Base-by-base conservation (phyloP, 805 yeast species). In the Alloascoidea africana region DNA sequence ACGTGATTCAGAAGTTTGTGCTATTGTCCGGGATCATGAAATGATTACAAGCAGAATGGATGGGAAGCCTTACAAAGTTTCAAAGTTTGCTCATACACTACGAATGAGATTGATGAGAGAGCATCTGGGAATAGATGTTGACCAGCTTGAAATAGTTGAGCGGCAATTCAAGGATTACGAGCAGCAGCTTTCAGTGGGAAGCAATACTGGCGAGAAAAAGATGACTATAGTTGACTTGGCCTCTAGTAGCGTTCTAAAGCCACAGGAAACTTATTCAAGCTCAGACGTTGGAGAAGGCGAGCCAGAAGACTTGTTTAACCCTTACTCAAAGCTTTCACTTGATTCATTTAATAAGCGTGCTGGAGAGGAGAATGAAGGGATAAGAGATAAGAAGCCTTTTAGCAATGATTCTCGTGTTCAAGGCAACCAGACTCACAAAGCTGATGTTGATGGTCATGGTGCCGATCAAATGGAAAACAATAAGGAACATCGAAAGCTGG, bases 21-120 rank as follows among this genome's bases (percentile, higher is more conserved):
- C 87, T 1, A 59, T 89, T 39, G 74, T 91, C 3, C 70, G 96
- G 44, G 99, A 91, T 50, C 73, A 79, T 5, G 83, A 78, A 43
- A 68, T 76, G 44, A 62, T 86, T 4, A 67, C 76, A 13, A 68
- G 76, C 3, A 57, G 56, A 8, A 86, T 91, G 96, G 78, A 76
- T 42, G 96, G 94, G 2, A 60, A 73, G 48, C 81, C 83, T 0
- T 89, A 73, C 54, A 58, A 66, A 42, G 98, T 89, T 2, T 89
- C 85, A 3, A 76, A 74, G 46, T 91, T 89, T 62, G 85, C 97
- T 0, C 94, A 85, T 54, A 77, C 91, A 2, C 60, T 91, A 42
- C 69, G 99, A 49, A 72, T 86, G 63, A 68, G 96, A 43, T 65
- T 93, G 37, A 91, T 91, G 98, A 70, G 98, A 45, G 99, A 91